These are phyloP conservation scores for Diplodia intermedia DNA, from an alignment of 2,329 filamentous ascomycete species.

Conservation along the genomic window DNA sequence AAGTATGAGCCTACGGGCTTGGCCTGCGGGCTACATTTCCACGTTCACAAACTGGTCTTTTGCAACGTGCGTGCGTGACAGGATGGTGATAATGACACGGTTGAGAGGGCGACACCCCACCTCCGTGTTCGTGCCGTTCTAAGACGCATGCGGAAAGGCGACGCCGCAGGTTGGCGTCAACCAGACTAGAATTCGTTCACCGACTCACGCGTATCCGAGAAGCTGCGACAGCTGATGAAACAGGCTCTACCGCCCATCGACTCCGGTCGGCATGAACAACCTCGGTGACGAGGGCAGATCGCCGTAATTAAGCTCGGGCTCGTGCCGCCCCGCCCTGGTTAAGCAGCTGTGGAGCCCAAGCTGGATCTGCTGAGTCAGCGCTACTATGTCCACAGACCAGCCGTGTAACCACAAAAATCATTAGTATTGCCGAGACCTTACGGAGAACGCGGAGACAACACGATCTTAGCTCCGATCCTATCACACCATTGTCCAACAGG, in stretches of 20 bases:
- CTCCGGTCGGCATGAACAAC: not conserved
- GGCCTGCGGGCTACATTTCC: conserved; percentile 17
- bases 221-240: not conserved
- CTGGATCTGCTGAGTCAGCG: not conserved
- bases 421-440: not conserved
- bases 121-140: not conserved
- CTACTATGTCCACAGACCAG: not conserved
- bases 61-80: not conserved
- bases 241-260: not conserved
- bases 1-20: conserved; percentile 27
- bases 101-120: not conserved
- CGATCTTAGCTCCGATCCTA: not conserved
- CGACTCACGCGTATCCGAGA: not conserved
- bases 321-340: conserved; percentile 18
- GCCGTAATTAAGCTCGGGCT: conserved; percentile 16
- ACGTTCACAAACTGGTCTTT: not conserved
- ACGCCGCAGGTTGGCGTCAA: not conserved
- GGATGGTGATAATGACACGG: not conserved
- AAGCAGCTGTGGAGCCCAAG: conserved; percentile 10
- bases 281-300: conserved; percentile 18
- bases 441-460: conserved; percentile 3
- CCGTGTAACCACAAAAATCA: not conserved
- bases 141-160: not conserved
- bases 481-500: not conserved
- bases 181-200: not conserved